These are phyloP conservation scores for Melampsora abietis-canadensis DNA, from an alignment of 1,284 basidiomycete genomes.

Conservation along the genomic window DNA sequence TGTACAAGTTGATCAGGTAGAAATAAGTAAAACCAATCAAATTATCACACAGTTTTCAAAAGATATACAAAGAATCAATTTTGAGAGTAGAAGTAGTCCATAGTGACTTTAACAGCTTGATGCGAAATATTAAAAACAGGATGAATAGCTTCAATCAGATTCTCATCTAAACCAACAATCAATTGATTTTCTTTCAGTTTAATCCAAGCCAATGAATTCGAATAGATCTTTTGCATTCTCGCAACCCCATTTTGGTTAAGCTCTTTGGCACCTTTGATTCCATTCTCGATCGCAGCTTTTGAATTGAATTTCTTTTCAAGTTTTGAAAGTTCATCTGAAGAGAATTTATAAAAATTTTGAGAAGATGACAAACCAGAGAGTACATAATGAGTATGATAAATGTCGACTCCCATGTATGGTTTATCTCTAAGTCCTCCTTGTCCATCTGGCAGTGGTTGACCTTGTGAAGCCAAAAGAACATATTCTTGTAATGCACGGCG, in stretches of 20 bases:
- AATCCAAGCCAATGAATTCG: conserved; percentile 7
- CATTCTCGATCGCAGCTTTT: neutral
- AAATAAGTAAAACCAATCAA: no score
- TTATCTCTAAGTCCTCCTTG: conserved; percentile 35
- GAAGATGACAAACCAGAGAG: conserved; percentile 80
- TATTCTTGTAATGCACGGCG: conserved; percentile 51
- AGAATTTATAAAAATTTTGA: conserved; percentile 60
- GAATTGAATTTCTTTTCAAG: conserved; percentile 1
- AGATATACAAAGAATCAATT: no score
- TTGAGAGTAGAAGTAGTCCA: conserved; percentile 21
- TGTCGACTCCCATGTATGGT: conserved; percentile 59
- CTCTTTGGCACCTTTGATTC: neutral
- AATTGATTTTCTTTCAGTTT: neutral
- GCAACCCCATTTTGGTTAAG: neutral
- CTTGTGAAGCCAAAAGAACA: conserved; percentile 52
- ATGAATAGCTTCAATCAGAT: conserved; percentile 2
- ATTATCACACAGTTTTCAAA: no score
- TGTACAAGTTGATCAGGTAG: no score
- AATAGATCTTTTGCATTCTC: conserved; percentile 25
- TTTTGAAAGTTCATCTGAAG: neutral
- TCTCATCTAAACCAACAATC: conserved; percentile 1
- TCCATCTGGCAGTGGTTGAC: conserved; percentile 7
- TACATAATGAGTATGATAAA: conserved; percentile 88
- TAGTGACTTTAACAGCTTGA: conserved; percentile 3
- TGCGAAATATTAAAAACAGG: conserved; percentile 16